Percentiles rank a stretch among this genome's conserved stretches.
phyloP scores from a whole-genome alignment of 768 basidiomycete species.

The Kwoniella europaea region DNA sequence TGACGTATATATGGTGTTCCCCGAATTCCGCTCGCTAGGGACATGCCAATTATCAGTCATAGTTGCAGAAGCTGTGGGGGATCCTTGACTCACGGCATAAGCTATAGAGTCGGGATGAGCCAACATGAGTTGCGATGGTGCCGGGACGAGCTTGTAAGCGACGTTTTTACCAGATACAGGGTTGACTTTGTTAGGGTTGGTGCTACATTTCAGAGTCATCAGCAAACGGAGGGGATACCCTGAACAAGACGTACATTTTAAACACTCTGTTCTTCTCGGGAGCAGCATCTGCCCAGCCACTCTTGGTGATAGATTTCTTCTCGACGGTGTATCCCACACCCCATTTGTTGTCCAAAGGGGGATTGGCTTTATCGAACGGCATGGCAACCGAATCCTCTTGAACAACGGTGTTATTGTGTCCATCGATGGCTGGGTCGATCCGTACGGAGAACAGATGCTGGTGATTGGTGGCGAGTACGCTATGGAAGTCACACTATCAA shows the following conservation, averaged over 20 bases:
- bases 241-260: slow-evolving; percentile 26
- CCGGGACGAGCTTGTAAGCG: slow-evolving; percentile 50
- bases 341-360: slow-evolving; percentile 20
- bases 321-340: slow-evolving; percentile 43
- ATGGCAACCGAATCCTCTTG: slow-evolving; percentile 45
- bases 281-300: slow-evolving; percentile 47
- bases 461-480: slow-evolving; percentile 42
- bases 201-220: slow-evolving; percentile 11
- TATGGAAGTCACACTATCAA: neutral
- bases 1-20: slow-evolving; percentile 43
- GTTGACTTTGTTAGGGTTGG: slow-evolving; percentile 48
- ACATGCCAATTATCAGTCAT: neutral
- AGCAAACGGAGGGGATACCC: neutral
- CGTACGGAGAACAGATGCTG: slow-evolving; percentile 33
- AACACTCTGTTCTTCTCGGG: slow-evolving; percentile 42
- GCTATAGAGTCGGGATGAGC: slow-evolving; percentile 34
- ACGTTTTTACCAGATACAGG: slow-evolving; percentile 39
- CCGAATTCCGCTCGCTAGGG: slow-evolving; percentile 38
- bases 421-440: slow-evolving; percentile 45
- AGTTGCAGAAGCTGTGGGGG: neutral
- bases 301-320: slow-evolving; percentile 33
- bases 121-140: slow-evolving; percentile 46
- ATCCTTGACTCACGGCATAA: slow-evolving; percentile 11
- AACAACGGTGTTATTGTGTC: slow-evolving; percentile 39
- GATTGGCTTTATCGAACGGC: slow-evolving; percentile 21